phyloP scores from a whole-genome alignment of 371 early-diverging fungal species.

The Rhizopus microsporus region DNA sequence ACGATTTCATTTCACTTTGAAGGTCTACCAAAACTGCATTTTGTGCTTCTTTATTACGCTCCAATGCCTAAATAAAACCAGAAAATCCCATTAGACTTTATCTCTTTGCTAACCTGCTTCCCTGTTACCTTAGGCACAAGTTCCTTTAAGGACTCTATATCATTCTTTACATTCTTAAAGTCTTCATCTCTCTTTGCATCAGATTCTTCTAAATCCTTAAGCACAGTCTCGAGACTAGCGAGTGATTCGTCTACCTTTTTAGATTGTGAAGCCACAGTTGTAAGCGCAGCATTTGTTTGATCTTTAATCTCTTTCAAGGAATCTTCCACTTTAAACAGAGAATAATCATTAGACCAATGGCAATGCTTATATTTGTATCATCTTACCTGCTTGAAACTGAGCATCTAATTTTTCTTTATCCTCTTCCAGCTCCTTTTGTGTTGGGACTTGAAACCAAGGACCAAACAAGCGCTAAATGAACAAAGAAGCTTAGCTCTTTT shows the following conservation, averaged over 20 bases:
- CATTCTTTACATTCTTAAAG: slow-evolving; percentile 68
- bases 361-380: neutral
- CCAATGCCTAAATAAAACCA: slow-evolving; percentile 58
- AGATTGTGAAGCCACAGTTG: slow-evolving; percentile 73
- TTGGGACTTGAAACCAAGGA: slow-evolving; percentile 71
- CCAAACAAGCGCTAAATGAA: slow-evolving; percentile 62
- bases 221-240: slow-evolving; percentile 60
- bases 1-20: slow-evolving; percentile 89
- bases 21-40: slow-evolving; percentile 75
- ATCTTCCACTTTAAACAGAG: slow-evolving; percentile 38
- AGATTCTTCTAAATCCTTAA: slow-evolving; percentile 70
- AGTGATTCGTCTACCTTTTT: slow-evolving; percentile 74
- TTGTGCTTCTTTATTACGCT: slow-evolving; percentile 75
- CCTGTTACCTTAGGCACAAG: slow-evolving; percentile 74
- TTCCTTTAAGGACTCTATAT: slow-evolving; percentile 76
- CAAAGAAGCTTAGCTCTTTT: neutral
- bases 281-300: slow-evolving; percentile 70
- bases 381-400: slow-evolving; percentile 63
- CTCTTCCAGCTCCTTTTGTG: slow-evolving; percentile 64
- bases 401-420: slow-evolving; percentile 75
- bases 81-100: neutral
- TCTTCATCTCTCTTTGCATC: slow-evolving; percentile 75
- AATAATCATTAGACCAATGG: neutral
- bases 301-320: slow-evolving; percentile 61
- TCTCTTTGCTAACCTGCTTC: neutral